Base-by-base conservation (phyloP, 768 basidiomycete genomes). In the Kwoniella europaea region DNA sequence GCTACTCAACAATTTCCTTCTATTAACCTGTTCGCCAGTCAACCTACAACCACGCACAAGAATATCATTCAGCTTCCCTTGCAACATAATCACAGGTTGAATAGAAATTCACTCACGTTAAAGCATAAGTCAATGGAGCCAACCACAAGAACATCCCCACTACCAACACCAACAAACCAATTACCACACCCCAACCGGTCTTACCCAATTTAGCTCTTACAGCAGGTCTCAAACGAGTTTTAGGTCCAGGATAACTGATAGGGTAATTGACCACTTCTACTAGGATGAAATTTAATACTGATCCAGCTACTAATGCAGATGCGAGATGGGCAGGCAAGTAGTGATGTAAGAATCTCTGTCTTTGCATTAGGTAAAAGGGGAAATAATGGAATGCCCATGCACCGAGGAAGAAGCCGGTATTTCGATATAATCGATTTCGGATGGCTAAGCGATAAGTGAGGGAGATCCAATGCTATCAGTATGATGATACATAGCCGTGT, bases 351-450 rank as follows among this genome's bases (percentile, higher is more conserved):
- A 99, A 99, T 54, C 95, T 87, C 79, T 99, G 97, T 50, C 97
- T 92, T 79, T 88, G 91, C 93, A 99, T 96, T 29, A 98, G 87
- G 90, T 93, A 99, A 88, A 98, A 99, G 6, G 97, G 97, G 79
- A 91, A 86, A 85, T 97, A 99, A 83, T 99, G 97, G 66, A 92
- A 92, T 13, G 88, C 91, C 97, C 97, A 99, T 27, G 96, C 88
- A 41, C 94, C 85, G 65, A 94, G 85, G 89, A 99, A 98, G 87
- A 98, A 97, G 22, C 96, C 94, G 27, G 92, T 89, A 57, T 94
- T 94, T 82, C 98, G 95, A 89, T 94, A 93, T 12, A 98, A 86
- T 44, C 97, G 90, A 81, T 96, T 94, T 61, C 94, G 93, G 29
- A 94, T 89, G 71, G 91, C 96, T 98, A 27, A 35, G 43, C 7